Percentiles rank a stretch among this genome's conserved stretches.
Conservation (phyloP, 176 grass and related monocot genomes). For the Musa acuminata region DNA sequence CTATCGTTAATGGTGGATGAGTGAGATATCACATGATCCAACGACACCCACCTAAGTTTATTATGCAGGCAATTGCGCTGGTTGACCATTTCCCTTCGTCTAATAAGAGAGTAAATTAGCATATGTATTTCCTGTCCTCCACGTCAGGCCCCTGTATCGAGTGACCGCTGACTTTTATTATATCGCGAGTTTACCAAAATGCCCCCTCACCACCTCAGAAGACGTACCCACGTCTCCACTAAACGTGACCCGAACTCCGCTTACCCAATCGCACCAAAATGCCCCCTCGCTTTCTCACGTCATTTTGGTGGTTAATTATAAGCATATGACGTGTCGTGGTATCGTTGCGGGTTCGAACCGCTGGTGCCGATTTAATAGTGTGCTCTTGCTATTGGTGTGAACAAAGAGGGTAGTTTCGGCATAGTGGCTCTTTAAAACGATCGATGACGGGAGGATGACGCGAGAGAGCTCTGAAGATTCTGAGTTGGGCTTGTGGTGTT, state of each 20-base stretch:
- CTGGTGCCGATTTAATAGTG: background rate
- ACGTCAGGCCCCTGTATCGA: background rate
- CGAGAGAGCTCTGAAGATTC: background rate
- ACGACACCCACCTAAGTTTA: no score
- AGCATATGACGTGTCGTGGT: background rate
- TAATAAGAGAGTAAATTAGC: background rate
- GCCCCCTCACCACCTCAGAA: no score
- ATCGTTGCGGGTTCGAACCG: background rate
- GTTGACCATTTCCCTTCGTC: background rate
- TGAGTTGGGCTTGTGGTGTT: background rate
- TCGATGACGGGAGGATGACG: background rate
- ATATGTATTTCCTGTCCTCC: background rate
- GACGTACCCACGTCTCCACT: no score
- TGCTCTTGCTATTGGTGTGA: no score
- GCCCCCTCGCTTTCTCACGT: background rate
- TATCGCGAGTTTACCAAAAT: no score
- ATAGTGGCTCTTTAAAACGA: background rate
- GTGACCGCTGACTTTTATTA: background rate
- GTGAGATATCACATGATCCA: no score
- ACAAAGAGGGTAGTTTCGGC: background rate
- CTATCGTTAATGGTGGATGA: background rate
- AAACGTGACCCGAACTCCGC: background rate
- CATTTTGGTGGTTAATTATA: no score
- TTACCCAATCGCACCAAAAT: background rate
- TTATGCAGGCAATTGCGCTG: no score